Conservation (phyloP, 257 asterid genomes). For the Coffea eugenioides region DNA sequence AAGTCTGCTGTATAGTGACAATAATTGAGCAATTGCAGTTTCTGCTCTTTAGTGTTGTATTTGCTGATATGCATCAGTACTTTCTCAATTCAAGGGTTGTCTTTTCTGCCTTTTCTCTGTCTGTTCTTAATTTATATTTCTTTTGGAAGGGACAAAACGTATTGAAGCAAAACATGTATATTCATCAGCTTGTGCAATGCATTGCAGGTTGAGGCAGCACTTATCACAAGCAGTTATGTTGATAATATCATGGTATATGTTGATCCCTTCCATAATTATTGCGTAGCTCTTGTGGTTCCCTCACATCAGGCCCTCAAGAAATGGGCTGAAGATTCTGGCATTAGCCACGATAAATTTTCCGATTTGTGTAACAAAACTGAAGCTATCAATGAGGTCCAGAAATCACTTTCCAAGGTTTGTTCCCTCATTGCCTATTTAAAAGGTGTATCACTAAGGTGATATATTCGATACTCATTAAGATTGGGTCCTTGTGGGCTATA, state of each 20-base stretch:
- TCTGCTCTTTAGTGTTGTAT: neutral
- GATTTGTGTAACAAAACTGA: constrained; percentile 70
- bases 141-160: neutral
- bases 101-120: neutral
- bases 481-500: neutral
- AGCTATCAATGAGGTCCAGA: constrained; percentile 65
- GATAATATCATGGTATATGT: constrained; percentile 73
- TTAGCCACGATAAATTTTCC: constrained; percentile 45
- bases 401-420: constrained; percentile 72
- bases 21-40: neutral
- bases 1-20: neutral
- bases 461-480: neutral
- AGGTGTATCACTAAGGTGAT: neutral
- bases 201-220: constrained; percentile 86
- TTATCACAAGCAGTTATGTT: constrained; percentile 51
- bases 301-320: constrained; percentile 60
- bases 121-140: neutral
- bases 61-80: neutral
- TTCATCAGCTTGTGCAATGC: constrained; percentile 16
- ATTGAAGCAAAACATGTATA: neutral
- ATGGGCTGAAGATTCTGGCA: constrained; percentile 79
- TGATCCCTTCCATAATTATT: constrained; percentile 78
- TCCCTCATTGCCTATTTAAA: neutral
- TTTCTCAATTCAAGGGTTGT: neutral
- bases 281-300: constrained; percentile 83